Base-by-base conservation (phyloP, 1,284 basidiomycete genomes). In the Sanghuangporus sanghuang region DNA sequence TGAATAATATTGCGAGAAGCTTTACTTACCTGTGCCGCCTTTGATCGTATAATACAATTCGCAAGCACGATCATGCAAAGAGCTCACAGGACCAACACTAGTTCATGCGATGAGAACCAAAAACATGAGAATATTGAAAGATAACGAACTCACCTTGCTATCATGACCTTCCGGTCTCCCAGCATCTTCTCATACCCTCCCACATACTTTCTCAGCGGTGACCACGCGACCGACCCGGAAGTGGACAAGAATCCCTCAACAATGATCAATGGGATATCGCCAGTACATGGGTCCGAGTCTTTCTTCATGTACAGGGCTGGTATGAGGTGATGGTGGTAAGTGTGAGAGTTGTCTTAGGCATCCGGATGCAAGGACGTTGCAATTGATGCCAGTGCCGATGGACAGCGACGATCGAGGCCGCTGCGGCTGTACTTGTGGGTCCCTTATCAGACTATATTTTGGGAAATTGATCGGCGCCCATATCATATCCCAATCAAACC, bases 31-130 rank as follows among this genome's bases (percentile, higher is more conserved):
- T 60, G 71, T 79, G 1, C 83, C 83, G 8, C 84, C 84, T 9
- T 74, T 68, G 2, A 86, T 66, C 3, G 76, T 74, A 68, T 82
- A 85, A 70, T 80, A 85, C 12, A 85, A 71, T 67, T 86, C 84
- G 69, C 83, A 85, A 12, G 83, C 83, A 58, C 84, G 71, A 64
- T 86, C 84, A 67, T 85, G 83, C 32, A 86, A 66, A 2, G 81
- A 83, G 67, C 83, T 82, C 21, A 83, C 77, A 21, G 82, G 77
- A 18, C 83, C 79, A 53, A 84, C 74, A 63, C 82, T 81, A 63
- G 3, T 63, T 61, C 49, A 23, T 27, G 50, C 11, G 35, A 57
- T 48, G 21, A 12, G 8, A 52, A 52, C 59, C 3, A 27, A 38
- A 9, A 35, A 14, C 27, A 11, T 6, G 16, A 36, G 53, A 54